Conservation (phyloP, 495 filamentous ascomycete species). For the Cudoniella acicularis region DNA sequence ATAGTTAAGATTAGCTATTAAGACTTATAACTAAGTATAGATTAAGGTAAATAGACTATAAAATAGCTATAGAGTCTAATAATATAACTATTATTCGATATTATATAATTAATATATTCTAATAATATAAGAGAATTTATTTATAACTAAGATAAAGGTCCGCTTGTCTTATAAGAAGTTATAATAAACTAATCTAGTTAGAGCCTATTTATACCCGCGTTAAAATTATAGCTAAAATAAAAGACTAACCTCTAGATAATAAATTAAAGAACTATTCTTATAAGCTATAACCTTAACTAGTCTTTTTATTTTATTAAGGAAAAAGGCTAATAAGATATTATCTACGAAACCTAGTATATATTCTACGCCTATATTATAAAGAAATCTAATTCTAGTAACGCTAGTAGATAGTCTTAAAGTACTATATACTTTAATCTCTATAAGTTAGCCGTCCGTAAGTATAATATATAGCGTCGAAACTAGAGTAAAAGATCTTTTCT, state of each 20-base stretch:
- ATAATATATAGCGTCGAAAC: constrained; percentile 2
- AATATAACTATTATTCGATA: not conserved
- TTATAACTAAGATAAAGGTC: not conserved
- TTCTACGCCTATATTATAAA: constrained; percentile 1
- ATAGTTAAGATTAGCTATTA: not conserved
- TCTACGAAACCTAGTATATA: not conserved
- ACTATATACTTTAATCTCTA: constrained; percentile 7
- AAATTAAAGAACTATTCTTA: constrained; percentile 4
- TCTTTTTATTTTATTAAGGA: not conserved
- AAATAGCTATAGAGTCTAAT: constrained; percentile 3
- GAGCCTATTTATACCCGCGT: too few relatives aligned
- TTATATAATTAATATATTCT: not conserved
- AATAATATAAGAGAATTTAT: not conserved
- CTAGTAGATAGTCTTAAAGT: constrained; percentile 1
- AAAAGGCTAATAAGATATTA: constrained; percentile 4
- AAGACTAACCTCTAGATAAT: constrained; percentile 1
- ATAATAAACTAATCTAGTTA: constrained; percentile 5
- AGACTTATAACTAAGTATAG: not conserved
- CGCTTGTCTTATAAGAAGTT: constrained; percentile 1
- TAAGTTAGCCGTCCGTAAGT: constrained; percentile 1
- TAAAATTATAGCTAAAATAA: not conserved
- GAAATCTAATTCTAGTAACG: constrained; percentile 1
- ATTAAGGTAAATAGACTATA: not conserved
- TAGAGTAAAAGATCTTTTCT: constrained; percentile 1
- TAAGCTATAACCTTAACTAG: constrained; percentile 8